phyloP scores from a whole-genome alignment of 139 green algal species.

The Yamagishiella unicocca region DNA sequence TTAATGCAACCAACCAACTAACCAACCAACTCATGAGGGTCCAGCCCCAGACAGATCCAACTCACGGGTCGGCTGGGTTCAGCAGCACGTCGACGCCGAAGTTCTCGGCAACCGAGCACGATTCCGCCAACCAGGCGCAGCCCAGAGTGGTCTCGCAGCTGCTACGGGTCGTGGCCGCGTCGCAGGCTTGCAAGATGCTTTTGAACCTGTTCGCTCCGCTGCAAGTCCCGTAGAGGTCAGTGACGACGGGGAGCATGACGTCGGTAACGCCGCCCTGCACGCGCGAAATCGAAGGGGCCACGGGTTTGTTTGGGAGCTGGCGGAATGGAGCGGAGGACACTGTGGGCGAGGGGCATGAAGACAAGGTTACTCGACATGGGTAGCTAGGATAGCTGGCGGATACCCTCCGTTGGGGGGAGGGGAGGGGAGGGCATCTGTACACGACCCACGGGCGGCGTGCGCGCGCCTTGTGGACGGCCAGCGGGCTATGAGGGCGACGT shows the following conservation, averaged over 20 bases:
- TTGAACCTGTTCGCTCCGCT: neutral
- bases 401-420: neutral
- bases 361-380: too few relatives aligned
- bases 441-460: neutral
- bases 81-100: neutral
- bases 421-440: neutral
- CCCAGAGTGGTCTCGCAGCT: too few relatives aligned
- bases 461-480: neutral
- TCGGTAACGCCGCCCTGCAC: neutral
- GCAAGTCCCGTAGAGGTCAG: neutral
- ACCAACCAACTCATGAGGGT: too few relatives aligned
- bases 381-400: neutral
- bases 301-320: neutral
- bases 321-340: neutral
- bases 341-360: neutral
- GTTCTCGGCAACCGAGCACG: neutral
- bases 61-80: neutral
- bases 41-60: too few relatives aligned
- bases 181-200: neutral
- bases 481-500: too few relatives aligned
- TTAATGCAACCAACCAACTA: too few relatives aligned
- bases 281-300: neutral
- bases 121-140: neutral
- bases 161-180: neutral
- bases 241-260: neutral